These are phyloP conservation scores for Tieghemiomyces parasiticus DNA, from an alignment of 192 early-diverging fungal genomes.

Conservation along the genomic window DNA sequence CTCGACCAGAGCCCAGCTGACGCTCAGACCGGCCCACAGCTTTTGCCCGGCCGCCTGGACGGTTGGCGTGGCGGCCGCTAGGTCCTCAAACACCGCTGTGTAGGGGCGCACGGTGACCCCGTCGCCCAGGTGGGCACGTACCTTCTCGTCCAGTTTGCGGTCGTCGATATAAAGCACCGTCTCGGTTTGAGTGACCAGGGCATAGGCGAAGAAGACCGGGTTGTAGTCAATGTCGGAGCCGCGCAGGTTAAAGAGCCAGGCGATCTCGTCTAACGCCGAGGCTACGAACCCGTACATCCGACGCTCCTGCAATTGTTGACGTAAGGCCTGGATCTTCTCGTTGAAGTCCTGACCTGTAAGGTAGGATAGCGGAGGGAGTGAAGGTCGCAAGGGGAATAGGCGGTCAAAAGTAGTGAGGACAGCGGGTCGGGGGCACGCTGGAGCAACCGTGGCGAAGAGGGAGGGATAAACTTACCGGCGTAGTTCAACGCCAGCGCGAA, in stretches of 20 bases:
- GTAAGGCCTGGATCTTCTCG: constrained; percentile 61
- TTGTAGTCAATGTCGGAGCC: constrained; percentile 94
- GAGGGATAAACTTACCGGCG: too few species aligned
- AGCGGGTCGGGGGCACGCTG: too few species aligned
- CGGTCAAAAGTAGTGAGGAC: too few species aligned
- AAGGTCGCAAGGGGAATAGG: too few species aligned
- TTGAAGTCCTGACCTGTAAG: constrained; percentile 32
- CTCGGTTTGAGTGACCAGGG: constrained; percentile 52
- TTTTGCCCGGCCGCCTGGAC: constrained; percentile 20
- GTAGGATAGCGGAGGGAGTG: too few species aligned
- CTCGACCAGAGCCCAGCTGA: constrained; percentile 57
- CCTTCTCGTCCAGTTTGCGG: constrained; percentile 45
- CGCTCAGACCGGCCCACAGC: constrained; percentile 44
- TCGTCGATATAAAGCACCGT: constrained; percentile 68
- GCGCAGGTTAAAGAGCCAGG: constrained; percentile 94
- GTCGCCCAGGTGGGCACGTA: constrained; percentile 39
- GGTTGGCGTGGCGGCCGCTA: constrained; percentile 17
- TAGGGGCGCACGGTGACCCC: constrained; percentile 58
- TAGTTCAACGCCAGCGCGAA: constrained; percentile 55
- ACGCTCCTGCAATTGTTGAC: constrained; percentile 45
- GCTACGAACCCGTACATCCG: constrained; percentile 60
- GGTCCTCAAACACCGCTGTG: constrained; percentile 57
- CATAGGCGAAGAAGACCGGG: constrained; percentile 92
- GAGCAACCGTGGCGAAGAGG: too few species aligned
- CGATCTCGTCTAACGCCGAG: constrained; percentile 87